A percentile compares a stretch with the other conserved stretches of the same genome.
Conservation (phyloP, 2,329 filamentous ascomycete species). For the Colletotrichum spaethianum region DNA sequence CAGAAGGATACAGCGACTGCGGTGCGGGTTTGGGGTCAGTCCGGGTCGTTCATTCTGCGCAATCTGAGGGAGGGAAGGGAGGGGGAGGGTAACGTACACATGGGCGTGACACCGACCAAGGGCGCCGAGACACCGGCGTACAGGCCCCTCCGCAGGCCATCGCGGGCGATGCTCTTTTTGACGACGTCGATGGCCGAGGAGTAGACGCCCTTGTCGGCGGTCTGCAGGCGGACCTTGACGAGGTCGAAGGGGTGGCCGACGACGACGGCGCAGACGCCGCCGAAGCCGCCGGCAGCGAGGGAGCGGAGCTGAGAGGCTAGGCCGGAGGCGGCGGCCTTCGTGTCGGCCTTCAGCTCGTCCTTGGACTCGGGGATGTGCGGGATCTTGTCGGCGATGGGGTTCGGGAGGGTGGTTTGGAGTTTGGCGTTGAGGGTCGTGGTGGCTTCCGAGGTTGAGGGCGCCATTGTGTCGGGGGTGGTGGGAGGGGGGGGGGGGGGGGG, state of each 20-base stretch:
- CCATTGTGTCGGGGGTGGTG: too few species aligned
- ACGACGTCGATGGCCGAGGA: conserved; percentile 92
- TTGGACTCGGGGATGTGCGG: conserved; percentile 61
- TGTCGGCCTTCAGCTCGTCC: conserved; percentile 60
- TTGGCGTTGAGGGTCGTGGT: conserved; percentile 39
- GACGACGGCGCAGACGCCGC: conserved; percentile 92
- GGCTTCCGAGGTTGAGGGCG: conserved; percentile 44
- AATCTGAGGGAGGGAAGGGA: not conserved
- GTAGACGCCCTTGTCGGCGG: conserved; percentile 94
- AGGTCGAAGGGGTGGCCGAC: conserved; percentile 98
- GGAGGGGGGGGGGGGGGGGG: not conserved
- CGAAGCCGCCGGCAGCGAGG: conserved; percentile 90
- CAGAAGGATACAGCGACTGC: conserved; percentile 79
- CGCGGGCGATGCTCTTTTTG: conserved; percentile 86
- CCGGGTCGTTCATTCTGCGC: not conserved
- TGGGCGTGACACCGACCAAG: conserved; percentile 94
- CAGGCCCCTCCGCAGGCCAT: conserved; percentile 84
- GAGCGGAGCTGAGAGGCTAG: conserved; percentile 77
- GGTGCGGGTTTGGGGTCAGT: not conserved
- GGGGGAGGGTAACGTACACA: conserved; percentile 79
- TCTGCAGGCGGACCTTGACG: conserved; percentile 97
- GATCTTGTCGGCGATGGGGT: conserved; percentile 54
- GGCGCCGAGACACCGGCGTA: conserved; percentile 98
- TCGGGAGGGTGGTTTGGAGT: conserved; percentile 45
- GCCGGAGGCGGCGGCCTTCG: conserved; percentile 55